A percentile compares a stretch with the other conserved stretches of the same genome.
These are phyloP conservation scores for Populus hybrid DNA, from an alignment of 441 rosid genomes.

Conservation along the genomic window DNA sequence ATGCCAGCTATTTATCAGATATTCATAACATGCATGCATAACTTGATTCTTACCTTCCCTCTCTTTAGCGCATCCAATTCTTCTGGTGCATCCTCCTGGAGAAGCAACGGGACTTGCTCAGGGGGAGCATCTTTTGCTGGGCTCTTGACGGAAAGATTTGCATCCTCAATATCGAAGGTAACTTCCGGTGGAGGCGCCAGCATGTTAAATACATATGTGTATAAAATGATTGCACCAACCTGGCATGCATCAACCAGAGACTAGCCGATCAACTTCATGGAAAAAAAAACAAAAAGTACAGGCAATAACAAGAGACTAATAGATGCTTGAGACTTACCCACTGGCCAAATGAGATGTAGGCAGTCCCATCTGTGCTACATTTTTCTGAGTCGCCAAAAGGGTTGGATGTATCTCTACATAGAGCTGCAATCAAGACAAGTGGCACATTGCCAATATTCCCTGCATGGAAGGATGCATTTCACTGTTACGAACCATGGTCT, in stretches of 20 bases:
- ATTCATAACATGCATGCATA: background rate
- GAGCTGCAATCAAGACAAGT: slow-evolving; percentile 86
- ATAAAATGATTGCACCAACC: slow-evolving; percentile 98
- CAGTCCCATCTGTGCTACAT: slow-evolving; percentile 86
- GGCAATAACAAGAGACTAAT: slow-evolving; percentile 1
- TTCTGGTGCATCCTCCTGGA: slow-evolving; percentile 31
- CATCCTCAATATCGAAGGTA: slow-evolving; percentile 60
- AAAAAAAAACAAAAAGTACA: background rate
- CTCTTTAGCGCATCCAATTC: slow-evolving; percentile 36
- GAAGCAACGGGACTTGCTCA: slow-evolving; percentile 70
- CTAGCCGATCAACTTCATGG: background rate
- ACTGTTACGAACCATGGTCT: slow-evolving; percentile 1
- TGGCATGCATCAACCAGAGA: slow-evolving; percentile 32
- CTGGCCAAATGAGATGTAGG: slow-evolving; percentile 96
- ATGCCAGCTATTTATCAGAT: background rate
- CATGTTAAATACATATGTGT: slow-evolving; percentile 93
- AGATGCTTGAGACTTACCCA: slow-evolving; percentile 53
- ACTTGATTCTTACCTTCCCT: slow-evolving; percentile 46
- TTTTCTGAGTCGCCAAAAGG: slow-evolving; percentile 84
- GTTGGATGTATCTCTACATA: slow-evolving; percentile 75
- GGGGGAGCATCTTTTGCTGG: slow-evolving; percentile 43
- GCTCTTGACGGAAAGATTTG: slow-evolving; percentile 48
- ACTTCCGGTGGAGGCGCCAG: slow-evolving; percentile 95
- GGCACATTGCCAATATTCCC: slow-evolving; percentile 99
- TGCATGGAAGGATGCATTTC: slow-evolving; percentile 30